Evolutionary conservation across 306 rosid species (phyloP), one percentile per base, ranked within the genome.

Genomic region (Castanea crenata): DNA sequence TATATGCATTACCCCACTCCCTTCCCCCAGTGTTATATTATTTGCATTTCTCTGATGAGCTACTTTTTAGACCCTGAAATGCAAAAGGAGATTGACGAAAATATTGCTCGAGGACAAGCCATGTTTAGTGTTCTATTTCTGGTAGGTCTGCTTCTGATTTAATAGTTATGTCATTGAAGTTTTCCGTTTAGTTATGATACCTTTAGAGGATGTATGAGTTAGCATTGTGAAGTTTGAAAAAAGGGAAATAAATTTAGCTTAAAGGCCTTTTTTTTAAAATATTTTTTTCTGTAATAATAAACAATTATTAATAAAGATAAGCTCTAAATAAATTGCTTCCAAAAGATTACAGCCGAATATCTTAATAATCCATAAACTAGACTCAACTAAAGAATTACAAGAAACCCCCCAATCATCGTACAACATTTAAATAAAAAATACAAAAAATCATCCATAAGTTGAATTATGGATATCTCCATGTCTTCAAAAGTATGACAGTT

Each of bases 1-100:
- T 65, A 65, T 15, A 31, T 32, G 46, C 71, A 18, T 14, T 32
- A 15, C 7, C 23, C 46, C 21, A 15, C 4, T 21, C 46, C 5
- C 5, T 3, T 29, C 0, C n/a, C 25, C 23, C 63, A 57, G 9
- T 57, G 25, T 49, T 49, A 49, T 49, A 57, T 57, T 57, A n/a
- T 20, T 57, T 57, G 20, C 63, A 29, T 65, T 12, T 31, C 67
- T 76, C 74, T 78, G 49, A 69, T 71, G 85, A 68, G 81, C 79
- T 76, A 58, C 69, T 65, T 78, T 81, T 27, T 80, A 86, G 92
- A 88, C 80, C 89, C 74, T 2, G 83, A 83, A 62, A 88, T 86
- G 92, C 88, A 88, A 82, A 75, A 41, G 83, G 92, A 88, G 83
- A 88, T 86, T 79, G 85, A 88, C 74, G 62, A 74, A 5, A 13